Evolutionary conservation across 495 filamentous ascomycete species (phyloP), one percentile per base, ranked within the genome.

Genomic region (Hamigera avellanea): DNA sequence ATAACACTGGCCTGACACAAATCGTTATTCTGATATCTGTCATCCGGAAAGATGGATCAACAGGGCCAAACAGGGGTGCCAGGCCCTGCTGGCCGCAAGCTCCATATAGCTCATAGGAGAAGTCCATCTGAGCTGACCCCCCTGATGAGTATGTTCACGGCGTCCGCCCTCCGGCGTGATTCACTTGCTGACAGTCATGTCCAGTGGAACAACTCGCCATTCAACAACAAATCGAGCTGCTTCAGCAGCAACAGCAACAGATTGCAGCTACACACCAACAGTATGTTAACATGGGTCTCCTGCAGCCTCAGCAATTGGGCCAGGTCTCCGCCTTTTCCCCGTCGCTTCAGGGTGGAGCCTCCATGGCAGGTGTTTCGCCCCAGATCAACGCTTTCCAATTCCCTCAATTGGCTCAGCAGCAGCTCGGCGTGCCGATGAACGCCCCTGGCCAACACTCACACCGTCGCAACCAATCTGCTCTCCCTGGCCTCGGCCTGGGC

Each of bases 171-270:
- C 9, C 5, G 9, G 21, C 9, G 21, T 5, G 9, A 23, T 4
- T 9, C 5, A 4, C 9, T 23, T 32, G 14, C 39, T 55, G 32
- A 47, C 42, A 41, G 8, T 33, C 12, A 28, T 9, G 19, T 27
- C 26, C 37, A 91, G 86, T 95, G 86, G 91, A 96, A 72, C 93
- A 96, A 80, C 74, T 96, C 48, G 87, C 91, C 53, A 83, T 98
- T 61, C 89, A 95, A 60, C 91, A 96, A 69, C 91, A 98, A 62
- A 95, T 96, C 54, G 88, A 98, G 64, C 70, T 89, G 61, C 75
- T 98, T 46, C 91, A 98, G 64, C 87, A 93, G 56, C 93, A 96
- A 54, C 91, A 98, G 53, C 93, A 96, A 61, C 93, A 96, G 54
- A 93, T 96, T 57, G 82, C 89, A 54, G 83, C 83, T 37, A 87